Conservation (phyloP, 768 basidiomycete genomes). For the Mycena maculata region DNA sequence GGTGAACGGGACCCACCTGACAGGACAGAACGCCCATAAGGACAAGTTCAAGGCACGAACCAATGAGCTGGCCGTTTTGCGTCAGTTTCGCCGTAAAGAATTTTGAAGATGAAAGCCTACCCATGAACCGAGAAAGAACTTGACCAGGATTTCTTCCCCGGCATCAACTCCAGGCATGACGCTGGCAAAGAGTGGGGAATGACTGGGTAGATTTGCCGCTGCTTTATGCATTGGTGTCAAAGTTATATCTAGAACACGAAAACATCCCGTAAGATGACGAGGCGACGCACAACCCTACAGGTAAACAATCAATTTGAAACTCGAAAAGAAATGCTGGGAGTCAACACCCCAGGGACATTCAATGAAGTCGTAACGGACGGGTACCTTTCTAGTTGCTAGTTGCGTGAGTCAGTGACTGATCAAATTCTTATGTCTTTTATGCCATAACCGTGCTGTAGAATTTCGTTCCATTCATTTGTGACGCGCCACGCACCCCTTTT, state of each 20-base stretch:
- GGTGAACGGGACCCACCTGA: constrained; percentile 16
- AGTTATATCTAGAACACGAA: constrained; percentile 1
- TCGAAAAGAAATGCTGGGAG: not conserved
- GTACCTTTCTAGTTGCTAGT: not conserved
- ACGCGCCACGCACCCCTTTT: too few relatives aligned
- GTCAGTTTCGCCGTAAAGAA: constrained; percentile 11
- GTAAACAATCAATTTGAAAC: not conserved
- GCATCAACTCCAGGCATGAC: constrained; percentile 4
- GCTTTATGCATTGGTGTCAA: too few relatives aligned
- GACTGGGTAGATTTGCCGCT: too few relatives aligned
- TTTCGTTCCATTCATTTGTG: too few relatives aligned
- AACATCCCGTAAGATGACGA: constrained; percentile 16
- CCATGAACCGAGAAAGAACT: constrained; percentile 23
- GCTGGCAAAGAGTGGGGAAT: not conserved
- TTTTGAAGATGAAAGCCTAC: constrained; percentile 6
- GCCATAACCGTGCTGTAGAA: not conserved
- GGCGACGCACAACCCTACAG: constrained; percentile 11
- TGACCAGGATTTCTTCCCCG: constrained; percentile 6
- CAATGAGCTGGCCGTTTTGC: constrained; percentile 15
- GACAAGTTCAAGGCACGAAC: constrained; percentile 14
- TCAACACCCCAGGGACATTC: not conserved
- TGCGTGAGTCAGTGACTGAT: constrained; percentile 2
- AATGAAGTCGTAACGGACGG: not conserved
- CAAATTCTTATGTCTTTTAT: not conserved
- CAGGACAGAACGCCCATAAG: constrained; percentile 21